Evolutionary conservation across 2,329 filamentous ascomycete species (phyloP), one percentile per base, ranked within the genome.

Genomic region (Colletotrichum theobromicola): DNA sequence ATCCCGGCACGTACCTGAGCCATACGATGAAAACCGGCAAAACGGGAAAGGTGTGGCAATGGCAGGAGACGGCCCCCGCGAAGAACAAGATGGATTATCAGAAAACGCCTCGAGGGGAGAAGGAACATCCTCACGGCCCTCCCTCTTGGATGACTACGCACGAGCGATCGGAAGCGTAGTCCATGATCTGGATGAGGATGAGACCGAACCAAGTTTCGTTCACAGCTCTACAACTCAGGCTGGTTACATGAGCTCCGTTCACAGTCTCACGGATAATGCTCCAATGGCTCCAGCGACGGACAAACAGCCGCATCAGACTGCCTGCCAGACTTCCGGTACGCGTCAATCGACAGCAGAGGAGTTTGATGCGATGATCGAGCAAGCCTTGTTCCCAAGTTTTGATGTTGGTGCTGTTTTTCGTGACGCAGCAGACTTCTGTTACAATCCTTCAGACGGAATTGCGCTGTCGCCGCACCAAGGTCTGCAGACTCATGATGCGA

Each of bases 171-270:
- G 10, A 4, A 46, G 21, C n/a, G n/a, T 4, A 13, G 42, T 46
- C 7, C 10, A 13, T 3, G 42, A 46, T 21, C 21, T 46, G 42
- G 10, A 46, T 13, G 21, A 46, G 21, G n/a, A 21, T 6, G 42
- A 46, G 42, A 4, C 18, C 5, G n/a, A 18, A 18, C n/a, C 2
- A n/a, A 42, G 37, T 0, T 42, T 0, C 37, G 0, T n/a, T n/a
- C 18, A 6, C 37, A 42, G 37, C 37, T 42, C n/a, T 21, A 21
- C 42, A 6, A 4, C 37, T 21, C 18, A 12, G 5, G 1, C n/a
- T 46, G 37, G n/a, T 7, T 46, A 46, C 37, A n/a, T n/a, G n/a
- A n/a, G n/a, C n/a, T n/a, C n/a, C n/a, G n/a, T n/a, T n/a, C n/a
- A n/a, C n/a, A n/a, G n/a, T n/a, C n/a, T n/a, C n/a, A n/a, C n/a